Evolutionary conservation across 2,329 filamentous ascomycete species (phyloP).

Genomic region (Escovopsis weberi): DNA sequence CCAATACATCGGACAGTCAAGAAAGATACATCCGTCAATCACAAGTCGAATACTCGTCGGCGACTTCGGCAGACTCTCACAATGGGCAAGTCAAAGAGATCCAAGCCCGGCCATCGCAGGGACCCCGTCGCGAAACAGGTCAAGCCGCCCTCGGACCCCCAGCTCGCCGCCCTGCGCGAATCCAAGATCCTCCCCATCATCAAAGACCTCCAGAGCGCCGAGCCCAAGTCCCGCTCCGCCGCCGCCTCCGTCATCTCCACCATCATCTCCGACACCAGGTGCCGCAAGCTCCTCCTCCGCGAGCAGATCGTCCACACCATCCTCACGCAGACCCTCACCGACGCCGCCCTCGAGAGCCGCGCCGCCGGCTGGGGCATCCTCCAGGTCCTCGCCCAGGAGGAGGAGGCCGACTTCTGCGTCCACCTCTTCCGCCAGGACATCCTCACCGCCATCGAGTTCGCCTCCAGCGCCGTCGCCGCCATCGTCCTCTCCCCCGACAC

Average conservation of each 20-base stretch:
- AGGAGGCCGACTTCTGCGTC: conserved; percentile 52
- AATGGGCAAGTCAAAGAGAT: conserved; percentile 48
- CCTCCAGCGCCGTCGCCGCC: conserved; percentile 32
- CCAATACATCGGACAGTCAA: too few species aligned
- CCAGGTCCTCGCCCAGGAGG: conserved; percentile 44
- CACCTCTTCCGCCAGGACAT: conserved; percentile 49
- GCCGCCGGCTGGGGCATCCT: conserved; percentile 56
- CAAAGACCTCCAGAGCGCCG: conserved; percentile 42
- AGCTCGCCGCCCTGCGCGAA: conserved; percentile 47
- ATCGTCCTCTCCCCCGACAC: conserved; percentile 26
- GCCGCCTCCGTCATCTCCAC: conserved; percentile 47
- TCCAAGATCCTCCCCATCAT: conserved; percentile 49
- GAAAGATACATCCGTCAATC: too few species aligned
- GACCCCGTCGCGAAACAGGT: conserved; percentile 42
- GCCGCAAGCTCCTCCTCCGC: conserved; percentile 48
- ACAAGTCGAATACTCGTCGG: too few species aligned
- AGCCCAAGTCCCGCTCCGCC: conserved; percentile 42
- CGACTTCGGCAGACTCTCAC: too few species aligned
- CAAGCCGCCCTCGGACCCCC: conserved; percentile 48
- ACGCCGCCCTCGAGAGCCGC: conserved; percentile 46
- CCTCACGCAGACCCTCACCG: conserved; percentile 49
- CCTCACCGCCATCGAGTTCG: conserved; percentile 44
- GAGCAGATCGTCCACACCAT: conserved; percentile 52
- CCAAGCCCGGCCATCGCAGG: conserved; percentile 34
- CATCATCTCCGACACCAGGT: conserved; percentile 45